These are phyloP conservation scores for Bolboschoenus planiculmis DNA, from an alignment of 176 grass and related monocot genomes.

Conservation along the genomic window DNA sequence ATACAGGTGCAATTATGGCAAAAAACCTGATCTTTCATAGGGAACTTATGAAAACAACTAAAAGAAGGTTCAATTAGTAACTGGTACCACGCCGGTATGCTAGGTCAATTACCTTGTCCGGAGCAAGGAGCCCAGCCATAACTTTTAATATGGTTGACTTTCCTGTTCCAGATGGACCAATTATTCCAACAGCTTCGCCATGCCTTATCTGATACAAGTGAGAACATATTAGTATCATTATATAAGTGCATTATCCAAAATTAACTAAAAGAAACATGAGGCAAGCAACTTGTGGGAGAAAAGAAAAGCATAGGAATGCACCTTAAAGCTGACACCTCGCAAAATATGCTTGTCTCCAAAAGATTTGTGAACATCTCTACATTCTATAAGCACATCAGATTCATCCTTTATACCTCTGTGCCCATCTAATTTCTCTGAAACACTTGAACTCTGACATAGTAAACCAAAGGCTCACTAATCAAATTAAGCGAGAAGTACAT, in stretches of 20 bases:
- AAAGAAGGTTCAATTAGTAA: not conserved
- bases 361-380: slow-evolving; percentile 85
- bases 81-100: not conserved
- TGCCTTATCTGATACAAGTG: slow-evolving; percentile 68
- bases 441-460: slow-evolving; percentile 42
- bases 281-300: not conserved
- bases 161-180: slow-evolving; percentile 89
- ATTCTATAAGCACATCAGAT: slow-evolving; percentile 71
- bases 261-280: not conserved
- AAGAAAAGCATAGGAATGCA: slow-evolving; percentile 24
- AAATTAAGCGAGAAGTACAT: not conserved
- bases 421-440: slow-evolving; percentile 36
- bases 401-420: slow-evolving; percentile 30
- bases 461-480: not conserved
- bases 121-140: slow-evolving; percentile 85
- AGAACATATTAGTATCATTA: not conserved
- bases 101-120: slow-evolving; percentile 51
- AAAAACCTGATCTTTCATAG: not conserved
- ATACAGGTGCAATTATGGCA: not conserved
- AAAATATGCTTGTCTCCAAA: slow-evolving; percentile 89
- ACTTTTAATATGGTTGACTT: slow-evolving; percentile 97
- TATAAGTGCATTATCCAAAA: not conserved
- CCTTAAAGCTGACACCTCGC: slow-evolving; percentile 86
- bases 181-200: slow-evolving; percentile 93
- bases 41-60: not conserved